Percentiles rank a stretch among this genome's conserved stretches.
Evolutionary conservation across 306 rosid species (phyloP).

Genomic region (Pyrus pyrifolia): DNA sequence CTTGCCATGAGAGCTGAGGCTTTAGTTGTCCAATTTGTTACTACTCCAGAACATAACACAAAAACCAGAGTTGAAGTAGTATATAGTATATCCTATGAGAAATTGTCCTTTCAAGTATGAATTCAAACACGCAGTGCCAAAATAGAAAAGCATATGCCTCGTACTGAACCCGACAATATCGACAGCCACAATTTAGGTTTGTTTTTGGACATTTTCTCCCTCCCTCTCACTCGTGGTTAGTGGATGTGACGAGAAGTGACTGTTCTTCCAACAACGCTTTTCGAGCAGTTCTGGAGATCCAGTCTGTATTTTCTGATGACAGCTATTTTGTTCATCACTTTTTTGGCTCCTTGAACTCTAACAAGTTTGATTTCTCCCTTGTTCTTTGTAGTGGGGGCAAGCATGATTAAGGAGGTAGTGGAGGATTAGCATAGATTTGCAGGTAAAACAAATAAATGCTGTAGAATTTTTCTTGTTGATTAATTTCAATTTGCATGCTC

Average conservation of each 20-base stretch:
- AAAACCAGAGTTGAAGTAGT: too few species aligned
- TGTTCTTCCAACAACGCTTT: conserved; percentile 22
- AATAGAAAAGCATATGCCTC: too few species aligned
- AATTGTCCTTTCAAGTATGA: too few species aligned
- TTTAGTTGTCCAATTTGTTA: too few species aligned
- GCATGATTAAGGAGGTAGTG: conserved; percentile 22
- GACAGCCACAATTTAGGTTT: too few species aligned
- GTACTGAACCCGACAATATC: too few species aligned
- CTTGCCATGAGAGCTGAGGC: too few species aligned
- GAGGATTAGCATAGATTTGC: conserved; percentile 31
- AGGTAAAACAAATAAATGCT: conserved; percentile 3
- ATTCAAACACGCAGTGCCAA: too few species aligned
- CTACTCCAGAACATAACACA: too few species aligned
- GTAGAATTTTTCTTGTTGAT: not conserved
- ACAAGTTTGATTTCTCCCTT: conserved; percentile 16
- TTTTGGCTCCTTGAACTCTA: conserved; percentile 3
- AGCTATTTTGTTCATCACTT: conserved; percentile 9
- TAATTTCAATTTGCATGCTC: not conserved
- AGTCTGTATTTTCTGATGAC: conserved; percentile 28
- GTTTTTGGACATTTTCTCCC: too few species aligned
- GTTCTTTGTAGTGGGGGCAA: conserved; percentile 24
- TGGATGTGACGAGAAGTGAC: not conserved
- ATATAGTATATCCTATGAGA: too few species aligned
- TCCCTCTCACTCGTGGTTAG: too few species aligned
- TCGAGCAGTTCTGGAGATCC: conserved; percentile 28